Conservation (phyloP, 768 basidiomycete species). For the Boletus speciosus region DNA sequence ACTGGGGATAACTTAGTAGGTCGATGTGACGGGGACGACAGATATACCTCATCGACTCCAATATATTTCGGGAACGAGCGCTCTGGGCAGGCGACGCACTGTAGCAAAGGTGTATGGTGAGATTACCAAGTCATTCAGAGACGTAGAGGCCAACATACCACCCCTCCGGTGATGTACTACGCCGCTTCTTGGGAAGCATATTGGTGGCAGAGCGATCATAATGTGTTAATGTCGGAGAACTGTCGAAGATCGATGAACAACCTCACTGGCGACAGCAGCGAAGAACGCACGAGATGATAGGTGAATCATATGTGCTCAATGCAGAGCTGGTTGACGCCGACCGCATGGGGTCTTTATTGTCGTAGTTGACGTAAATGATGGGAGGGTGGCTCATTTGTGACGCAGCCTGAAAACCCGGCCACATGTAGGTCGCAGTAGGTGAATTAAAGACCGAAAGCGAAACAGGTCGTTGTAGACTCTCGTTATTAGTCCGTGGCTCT, state of each 20-base stretch:
- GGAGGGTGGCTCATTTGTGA: constrained; percentile 42
- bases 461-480: constrained; percentile 31
- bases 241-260: constrained; percentile 17
- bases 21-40: neutral
- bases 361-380: constrained; percentile 37
- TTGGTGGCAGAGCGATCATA: constrained; percentile 28
- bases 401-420: constrained; percentile 44
- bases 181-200: constrained; percentile 31
- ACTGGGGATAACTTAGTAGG: constrained; percentile 15
- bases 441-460: constrained; percentile 42
- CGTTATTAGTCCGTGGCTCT: constrained; percentile 21
- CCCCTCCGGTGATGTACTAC: constrained; percentile 31
- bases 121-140: constrained; percentile 1
- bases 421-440: constrained; percentile 44
- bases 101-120: constrained; percentile 6
- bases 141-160: constrained; percentile 18
- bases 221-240: constrained; percentile 29
- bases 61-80: constrained; percentile 14
- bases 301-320: constrained; percentile 29
- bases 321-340: constrained; percentile 30
- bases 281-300: constrained; percentile 30
- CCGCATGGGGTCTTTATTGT: constrained; percentile 32
- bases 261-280: constrained; percentile 8
- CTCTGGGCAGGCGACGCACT: constrained; percentile 17
- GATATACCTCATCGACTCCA: constrained; percentile 30